Evolutionary conservation across 2,329 filamentous ascomycete species (phyloP), one percentile per base, ranked within the genome.

Genomic region (Coleophoma cylindrospora): DNA sequence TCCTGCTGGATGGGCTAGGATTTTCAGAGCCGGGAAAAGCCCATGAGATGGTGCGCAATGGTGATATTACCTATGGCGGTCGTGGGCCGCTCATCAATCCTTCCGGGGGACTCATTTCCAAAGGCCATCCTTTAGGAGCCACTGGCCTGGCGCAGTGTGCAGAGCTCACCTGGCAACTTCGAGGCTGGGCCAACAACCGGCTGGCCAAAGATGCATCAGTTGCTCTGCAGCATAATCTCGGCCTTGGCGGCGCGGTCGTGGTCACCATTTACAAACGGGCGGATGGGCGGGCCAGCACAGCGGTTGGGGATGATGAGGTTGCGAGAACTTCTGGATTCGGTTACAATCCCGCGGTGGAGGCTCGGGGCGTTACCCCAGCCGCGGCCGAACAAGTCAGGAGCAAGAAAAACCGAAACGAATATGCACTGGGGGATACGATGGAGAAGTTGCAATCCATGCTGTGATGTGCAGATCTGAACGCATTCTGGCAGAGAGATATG

Each of bases 181-280:
- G 91, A 56, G 91, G 91, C 14, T 96, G 91, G 91, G 91, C 91
- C 32, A 95, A 91, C 70, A 96, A 95, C 74, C 80, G 91, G 36
- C 73, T 83, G 14, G 78, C 87, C 1, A 73, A 80, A 17, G 76
- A 77, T 51, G 94, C 91, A 0, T 80, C 80, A 13, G 78, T 86
- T 2, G 72, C 50, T 50, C 74, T 96, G 57, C 90, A 96, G 74
- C 91, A 96, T 67, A 96, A 96, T 65, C 77, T 96, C 1, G 91
- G 91, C 0, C 76, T 96, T 7, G 91, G 91, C 14, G 91, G 91
- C 49, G 91, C 91, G 5, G 89, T 84, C 3, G 91, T 96, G 1
- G 87, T 92, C 33, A 91, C 89, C 0, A 86, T 96, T 4, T 96
- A 96, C 70, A 83, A 82, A 70, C 80, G 91, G 13, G 86, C 86